phyloP scores from a whole-genome alignment of 2,329 filamentous ascomycete genomes.

The Aspergillus awamori region DNA sequence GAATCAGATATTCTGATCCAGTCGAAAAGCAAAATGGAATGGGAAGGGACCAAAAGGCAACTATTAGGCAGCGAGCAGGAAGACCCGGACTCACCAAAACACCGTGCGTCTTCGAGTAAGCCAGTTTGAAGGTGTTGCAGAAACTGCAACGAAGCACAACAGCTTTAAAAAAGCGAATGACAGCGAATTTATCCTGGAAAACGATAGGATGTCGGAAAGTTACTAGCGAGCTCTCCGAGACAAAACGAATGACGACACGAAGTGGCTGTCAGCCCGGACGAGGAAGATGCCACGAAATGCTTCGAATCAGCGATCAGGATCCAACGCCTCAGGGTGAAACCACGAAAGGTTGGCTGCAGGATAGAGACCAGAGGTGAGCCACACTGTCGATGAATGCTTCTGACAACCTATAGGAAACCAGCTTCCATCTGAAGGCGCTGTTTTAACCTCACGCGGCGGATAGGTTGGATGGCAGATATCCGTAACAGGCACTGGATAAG shows the following conservation, averaged over 20 bases:
- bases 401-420: constrained; percentile 23
- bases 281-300: constrained; percentile 31
- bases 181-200: constrained; percentile 46
- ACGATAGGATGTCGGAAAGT: constrained; percentile 42
- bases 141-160: constrained; percentile 46
- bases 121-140: constrained; percentile 54
- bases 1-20: constrained; percentile 21
- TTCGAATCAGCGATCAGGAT: constrained; percentile 42
- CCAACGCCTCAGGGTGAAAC: constrained; percentile 31
- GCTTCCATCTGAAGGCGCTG: constrained; percentile 23
- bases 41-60: not conserved
- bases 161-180: constrained; percentile 51
- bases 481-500: constrained; percentile 19
- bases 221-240: constrained; percentile 42
- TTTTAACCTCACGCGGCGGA: constrained; percentile 12
- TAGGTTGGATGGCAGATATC: constrained; percentile 18
- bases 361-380: constrained; percentile 26
- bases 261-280: constrained; percentile 39
- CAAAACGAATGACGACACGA: constrained; percentile 48
- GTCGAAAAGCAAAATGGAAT: constrained; percentile 1
- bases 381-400: constrained; percentile 25
- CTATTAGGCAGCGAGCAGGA: constrained; percentile 28
- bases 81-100: constrained; percentile 46
- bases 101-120: constrained; percentile 51
- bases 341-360: constrained; percentile 37